Evolutionary conservation across 768 basidiomycete genomes (phyloP), one percentile per base, ranked within the genome.

Genomic region (Mycena capillaripes): DNA sequence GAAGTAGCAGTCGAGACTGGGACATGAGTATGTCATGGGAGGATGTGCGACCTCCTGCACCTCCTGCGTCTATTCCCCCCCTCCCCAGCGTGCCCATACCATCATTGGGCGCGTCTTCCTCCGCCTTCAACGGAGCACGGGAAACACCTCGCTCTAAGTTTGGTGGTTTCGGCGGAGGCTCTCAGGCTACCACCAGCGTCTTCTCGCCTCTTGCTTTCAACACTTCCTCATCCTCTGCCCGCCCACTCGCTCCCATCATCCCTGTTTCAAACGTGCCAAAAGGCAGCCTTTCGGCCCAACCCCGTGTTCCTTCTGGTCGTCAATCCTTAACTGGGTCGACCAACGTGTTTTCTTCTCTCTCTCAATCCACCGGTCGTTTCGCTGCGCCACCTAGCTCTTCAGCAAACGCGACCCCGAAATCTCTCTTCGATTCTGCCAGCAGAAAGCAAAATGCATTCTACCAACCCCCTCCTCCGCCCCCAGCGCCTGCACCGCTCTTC

Each of bases 401-500:
- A 7, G 55, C 55, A n/a, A 69, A 17, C 17, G 36, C 58, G 19
- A 14, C 0, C 27, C 32, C 23, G 30, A 71, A 42, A 23, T 63
- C 57, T 27, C 56, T 72, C 36, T 75, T 75, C n/a, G 74, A 69
- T 55, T 85, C 86, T 2, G 91, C 92, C 1, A 87, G 86, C 59
- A 84, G 83, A 36, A 85, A 86, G 11, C 85, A 84, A 27, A 94
- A 93, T 72, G 93, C 93, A 5, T 94, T 94, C 78, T 93, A 90
- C 76, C 84, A 87, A 42, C 91, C 90, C 0, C 86, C 80, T 14
- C 64, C 78, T 1, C 78, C 78, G 79, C 16, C 73, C 78, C 0
- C 82, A 81, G 63, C 82, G 76, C 36, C 79, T 76, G 19, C 76
- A 70, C 27, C 56, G 56, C 21, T 73, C 40, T 65, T 70, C 46